phyloP scores from a whole-genome alignment of 2,329 filamentous ascomycete species.

The Sclerotinia subarctica region DNA sequence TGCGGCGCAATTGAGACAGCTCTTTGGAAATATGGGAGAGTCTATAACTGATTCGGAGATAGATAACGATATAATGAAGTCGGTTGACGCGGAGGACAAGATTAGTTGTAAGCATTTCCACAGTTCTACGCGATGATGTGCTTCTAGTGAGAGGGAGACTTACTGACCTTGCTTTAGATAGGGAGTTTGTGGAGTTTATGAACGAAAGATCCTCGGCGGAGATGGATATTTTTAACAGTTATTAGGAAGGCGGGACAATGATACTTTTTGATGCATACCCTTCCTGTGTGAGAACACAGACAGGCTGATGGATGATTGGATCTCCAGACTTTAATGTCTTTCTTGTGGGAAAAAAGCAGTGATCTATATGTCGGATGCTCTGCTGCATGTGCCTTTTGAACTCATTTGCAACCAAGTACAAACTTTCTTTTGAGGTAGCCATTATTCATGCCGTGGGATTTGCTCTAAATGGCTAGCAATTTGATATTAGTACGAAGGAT shows the following conservation, averaged over 20 bases:
- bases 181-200: conserved; percentile 40
- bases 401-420: background rate
- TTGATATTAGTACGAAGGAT: background rate
- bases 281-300: background rate
- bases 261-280: background rate
- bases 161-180: conserved; percentile 31
- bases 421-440: background rate
- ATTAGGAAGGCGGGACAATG: background rate
- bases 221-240: conserved; percentile 28
- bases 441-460: background rate
- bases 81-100: conserved; percentile 40
- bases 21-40: conserved; percentile 39
- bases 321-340: background rate
- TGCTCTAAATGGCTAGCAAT: background rate
- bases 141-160: background rate
- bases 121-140: accelerated
- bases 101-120: conserved; percentile 39
- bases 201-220: conserved; percentile 32
- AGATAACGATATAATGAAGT: conserved; percentile 38
- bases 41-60: conserved; percentile 40
- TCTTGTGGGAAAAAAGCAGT: background rate
- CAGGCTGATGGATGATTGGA: background rate
- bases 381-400: background rate
- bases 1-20: conserved; percentile 39
- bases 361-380: background rate